Conservation (phyloP, 1,284 basidiomycete genomes). For the Austropuccinia psidii region DNA sequence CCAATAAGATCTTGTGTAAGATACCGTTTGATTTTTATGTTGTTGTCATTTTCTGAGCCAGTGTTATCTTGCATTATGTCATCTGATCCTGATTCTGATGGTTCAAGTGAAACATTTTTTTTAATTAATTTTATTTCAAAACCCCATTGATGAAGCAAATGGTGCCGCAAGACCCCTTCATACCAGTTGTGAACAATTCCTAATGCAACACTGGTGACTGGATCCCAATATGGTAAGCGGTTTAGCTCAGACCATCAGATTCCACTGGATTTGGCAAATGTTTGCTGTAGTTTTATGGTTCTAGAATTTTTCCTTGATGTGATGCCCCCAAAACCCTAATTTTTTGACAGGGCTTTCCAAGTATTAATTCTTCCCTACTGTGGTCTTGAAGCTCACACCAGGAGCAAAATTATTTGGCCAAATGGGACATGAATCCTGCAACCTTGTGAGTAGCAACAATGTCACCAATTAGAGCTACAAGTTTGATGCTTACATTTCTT, state of each 20-base stretch:
- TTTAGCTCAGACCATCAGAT: neutral
- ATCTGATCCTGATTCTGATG: too few relatives aligned
- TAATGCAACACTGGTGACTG: neutral
- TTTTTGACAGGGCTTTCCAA: neutral
- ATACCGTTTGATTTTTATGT: too few relatives aligned
- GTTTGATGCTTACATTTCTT: neutral
- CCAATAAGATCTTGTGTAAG: too few relatives aligned
- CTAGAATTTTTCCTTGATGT: neutral
- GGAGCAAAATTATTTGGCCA: constrained; percentile 2
- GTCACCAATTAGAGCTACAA: constrained; percentile 20
- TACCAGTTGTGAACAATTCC: constrained; percentile 28
- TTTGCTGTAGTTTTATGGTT: neutral
- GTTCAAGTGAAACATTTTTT: too few relatives aligned
- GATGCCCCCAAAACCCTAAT: neutral
- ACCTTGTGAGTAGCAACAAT: constrained; percentile 13
- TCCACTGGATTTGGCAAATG: neutral
- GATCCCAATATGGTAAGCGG: neutral
- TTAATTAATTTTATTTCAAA: constrained; percentile 3
- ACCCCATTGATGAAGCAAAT: constrained; percentile 16
- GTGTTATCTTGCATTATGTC: too few relatives aligned
- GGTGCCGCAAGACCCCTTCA: constrained; percentile 21
- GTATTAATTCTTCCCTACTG: neutral
- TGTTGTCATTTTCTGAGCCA: too few relatives aligned
- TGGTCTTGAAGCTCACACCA: neutral
- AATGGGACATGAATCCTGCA: constrained; percentile 5